These are phyloP conservation scores for Psophocarpus tetragonolobus DNA, from an alignment of 306 rosid genomes.

Conservation along the genomic window DNA sequence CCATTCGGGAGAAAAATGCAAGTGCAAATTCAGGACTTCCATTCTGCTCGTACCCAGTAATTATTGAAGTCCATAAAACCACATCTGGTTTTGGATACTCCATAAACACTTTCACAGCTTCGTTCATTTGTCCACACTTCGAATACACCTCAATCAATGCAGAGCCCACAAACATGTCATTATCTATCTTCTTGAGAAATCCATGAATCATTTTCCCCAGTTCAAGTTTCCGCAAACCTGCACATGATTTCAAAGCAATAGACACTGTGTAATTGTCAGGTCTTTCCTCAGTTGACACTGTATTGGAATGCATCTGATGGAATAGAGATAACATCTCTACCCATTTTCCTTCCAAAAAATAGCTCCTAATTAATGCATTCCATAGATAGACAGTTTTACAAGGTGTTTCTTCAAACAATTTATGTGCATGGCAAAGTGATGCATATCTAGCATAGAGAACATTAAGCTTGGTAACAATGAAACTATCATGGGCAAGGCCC, in stretches of 20 bases:
- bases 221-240: conserved; percentile 43
- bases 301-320: conserved; percentile 47
- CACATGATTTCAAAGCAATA: conserved; percentile 67
- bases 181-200: conserved; percentile 44
- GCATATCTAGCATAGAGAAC: conserved; percentile 45
- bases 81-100: conserved; percentile 67
- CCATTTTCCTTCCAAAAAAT: conserved; percentile 51
- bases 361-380: conserved; percentile 72
- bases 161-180: conserved; percentile 73
- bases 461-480: conserved; percentile 67
- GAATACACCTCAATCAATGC: conserved; percentile 65
- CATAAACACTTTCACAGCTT: conserved; percentile 54
- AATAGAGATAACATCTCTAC: conserved; percentile 51
- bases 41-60: conserved; percentile 69
- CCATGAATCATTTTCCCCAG: conserved; percentile 66
- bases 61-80: conserved; percentile 70
- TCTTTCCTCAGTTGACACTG: conserved; percentile 33
- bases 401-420: conserved; percentile 65
- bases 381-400: conserved; percentile 51
- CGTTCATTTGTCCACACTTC: conserved; percentile 65
- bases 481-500: conserved; percentile 58
- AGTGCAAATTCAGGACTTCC: conserved; percentile 57
- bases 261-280: conserved; percentile 65
- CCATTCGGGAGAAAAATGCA: conserved; percentile 61
- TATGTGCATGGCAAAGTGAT: conserved; percentile 48